A percentile compares a stretch with the other conserved stretches of the same genome.
Conservation (phyloP, 495 filamentous ascomycete species). For the Aspergillus egyptiacus region DNA sequence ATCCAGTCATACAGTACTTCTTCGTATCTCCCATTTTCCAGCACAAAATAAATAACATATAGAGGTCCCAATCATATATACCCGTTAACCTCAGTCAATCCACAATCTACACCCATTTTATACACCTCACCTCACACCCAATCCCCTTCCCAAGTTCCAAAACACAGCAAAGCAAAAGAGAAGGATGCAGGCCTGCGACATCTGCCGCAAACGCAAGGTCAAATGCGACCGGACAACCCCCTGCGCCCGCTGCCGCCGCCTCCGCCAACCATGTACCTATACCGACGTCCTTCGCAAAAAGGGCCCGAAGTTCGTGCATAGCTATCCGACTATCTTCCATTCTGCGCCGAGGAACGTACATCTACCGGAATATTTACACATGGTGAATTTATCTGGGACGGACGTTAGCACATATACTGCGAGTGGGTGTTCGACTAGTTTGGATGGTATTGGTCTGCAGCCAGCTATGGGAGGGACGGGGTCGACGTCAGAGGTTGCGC, state of each 20-base stretch:
- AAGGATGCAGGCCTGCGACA: slow-evolving; percentile 5
- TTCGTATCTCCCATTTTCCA: too few relatives aligned
- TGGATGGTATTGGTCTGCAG: not conserved
- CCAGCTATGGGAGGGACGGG: too few relatives aligned
- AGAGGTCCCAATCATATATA: too few relatives aligned
- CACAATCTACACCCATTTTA: too few relatives aligned
- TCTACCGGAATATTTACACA: too few relatives aligned
- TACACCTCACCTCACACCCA: not conserved
- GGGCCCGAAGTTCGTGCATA: slow-evolving; percentile 4
- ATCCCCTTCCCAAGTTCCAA: not conserved
- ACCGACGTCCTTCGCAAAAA: slow-evolving; percentile 3
- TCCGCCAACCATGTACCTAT: not conserved
- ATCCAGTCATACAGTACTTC: too few relatives aligned
- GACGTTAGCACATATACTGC: too few relatives aligned
- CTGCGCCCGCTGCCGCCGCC: slow-evolving; percentile 1
- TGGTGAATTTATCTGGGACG: too few relatives aligned
- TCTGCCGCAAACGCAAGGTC: slow-evolving; percentile 6
- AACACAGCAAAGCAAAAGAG: not conserved
- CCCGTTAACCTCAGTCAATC: too few relatives aligned
- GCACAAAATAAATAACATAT: too few relatives aligned
- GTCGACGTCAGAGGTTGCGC: not conserved
- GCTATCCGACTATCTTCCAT: not conserved
- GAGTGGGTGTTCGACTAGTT: too few relatives aligned
- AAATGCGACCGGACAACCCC: slow-evolving; percentile 5
- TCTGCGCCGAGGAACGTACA: not conserved